Base-by-base conservation (phyloP, 129 eudicot species). In the Daucus carota region DNA sequence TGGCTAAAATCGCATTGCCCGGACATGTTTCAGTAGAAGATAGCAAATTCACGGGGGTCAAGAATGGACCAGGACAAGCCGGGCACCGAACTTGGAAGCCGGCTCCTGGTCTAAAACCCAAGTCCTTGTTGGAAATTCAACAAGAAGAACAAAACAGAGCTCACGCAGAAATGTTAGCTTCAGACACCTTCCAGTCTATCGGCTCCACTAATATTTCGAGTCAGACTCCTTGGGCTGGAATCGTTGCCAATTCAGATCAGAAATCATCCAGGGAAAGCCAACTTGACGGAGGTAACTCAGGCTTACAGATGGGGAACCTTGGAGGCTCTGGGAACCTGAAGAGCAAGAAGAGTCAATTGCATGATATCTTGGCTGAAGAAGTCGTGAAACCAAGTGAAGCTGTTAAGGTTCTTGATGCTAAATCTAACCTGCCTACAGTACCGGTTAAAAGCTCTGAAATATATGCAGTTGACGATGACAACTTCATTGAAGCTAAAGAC, bases 131-230 rank as follows among this genome's bases (percentile, higher is more conserved):
- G 72, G 99, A 95, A 84, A 95, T 92, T 77, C 99, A 92, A 60
- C 90, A 91, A 82, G 99, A 95, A 85, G 96, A 92, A 80, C 96
- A 89, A 78, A 77, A 87, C 76, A 85, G 88, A 79, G 92, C 91
- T 9, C 44, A 76, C 3, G 40, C 24, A 80, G 96, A 88, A 32
- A 82, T 59, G 36, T 45, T 75, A 15, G 88, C 74, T 76, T 45
- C 92, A 63, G 89, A 80, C 66, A 85, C 86, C 44, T 83, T 90
- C 52, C 77, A 84, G 11, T 81, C 97, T 68, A 70, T 88, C 43
- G 83, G 86, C 71, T 84, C 92, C 48, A 65, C 79, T 60, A 80
- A 74, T 75, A n/a, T 87, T 26, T 83, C 40, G 0, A 43, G 38
- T 26, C 75, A 93, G 22, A 73, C 86, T 70, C 88, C 90, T n/a